phyloP scores from a whole-genome alignment of 352 stramenopile genomes.

The Phytophthora chlamydospora region DNA sequence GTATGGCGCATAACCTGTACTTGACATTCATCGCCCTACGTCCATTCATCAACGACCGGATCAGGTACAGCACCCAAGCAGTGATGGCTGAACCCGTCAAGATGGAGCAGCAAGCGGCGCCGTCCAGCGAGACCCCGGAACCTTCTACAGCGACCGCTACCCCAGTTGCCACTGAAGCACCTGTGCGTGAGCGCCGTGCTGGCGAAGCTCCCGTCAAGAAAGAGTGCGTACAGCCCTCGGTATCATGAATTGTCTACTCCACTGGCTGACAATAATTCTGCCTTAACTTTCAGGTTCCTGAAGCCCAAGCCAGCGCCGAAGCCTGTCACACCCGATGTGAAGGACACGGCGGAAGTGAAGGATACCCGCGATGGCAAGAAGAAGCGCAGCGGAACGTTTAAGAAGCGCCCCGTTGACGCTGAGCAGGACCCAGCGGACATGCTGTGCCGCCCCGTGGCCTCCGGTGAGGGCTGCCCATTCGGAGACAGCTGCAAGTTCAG shows the following conservation, averaged over 20 bases:
- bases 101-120: conserved; percentile 18
- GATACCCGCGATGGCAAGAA: conserved; percentile 33
- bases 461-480: conserved; percentile 68
- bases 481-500: conserved; percentile 87
- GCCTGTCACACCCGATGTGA: neutral
- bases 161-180: conserved; percentile 1
- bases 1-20: too few relatives aligned
- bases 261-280: neutral
- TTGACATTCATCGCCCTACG: conserved; percentile 4
- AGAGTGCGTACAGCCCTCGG: conserved; percentile 39
- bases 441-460: conserved; percentile 73
- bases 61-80: conserved; percentile 6
- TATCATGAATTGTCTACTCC: conserved; percentile 3
- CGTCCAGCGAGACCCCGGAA: conserved; percentile 4
- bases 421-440: conserved; percentile 64
- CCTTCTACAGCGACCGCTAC: neutral
- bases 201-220: conserved; percentile 56
- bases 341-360: conserved; percentile 4
- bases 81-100: conserved; percentile 5
- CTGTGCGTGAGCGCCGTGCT: conserved; percentile 16
- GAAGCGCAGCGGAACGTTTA: conserved; percentile 75
- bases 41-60: conserved; percentile 24
- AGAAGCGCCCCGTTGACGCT: conserved; percentile 82
- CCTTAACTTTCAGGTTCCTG: conserved; percentile 52
- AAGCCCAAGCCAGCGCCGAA: conserved; percentile 48